Evolutionary conservation across 225 moss, liverwort and hornwort genomes (phyloP).

Genomic region (Straminergon stramineum): DNA sequence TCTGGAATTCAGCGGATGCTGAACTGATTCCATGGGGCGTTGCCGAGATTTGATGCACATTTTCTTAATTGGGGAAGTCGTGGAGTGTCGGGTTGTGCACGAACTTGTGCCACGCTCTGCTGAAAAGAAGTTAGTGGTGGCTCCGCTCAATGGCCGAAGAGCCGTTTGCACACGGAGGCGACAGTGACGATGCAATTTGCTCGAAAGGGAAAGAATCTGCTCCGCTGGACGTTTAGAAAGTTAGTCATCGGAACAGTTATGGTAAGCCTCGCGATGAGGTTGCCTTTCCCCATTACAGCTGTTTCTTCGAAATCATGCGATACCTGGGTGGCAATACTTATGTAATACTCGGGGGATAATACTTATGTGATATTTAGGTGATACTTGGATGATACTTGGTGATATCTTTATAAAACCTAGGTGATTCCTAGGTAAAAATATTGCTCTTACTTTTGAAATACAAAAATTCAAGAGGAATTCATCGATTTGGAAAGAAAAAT

Average conservation of each 20-base stretch:
- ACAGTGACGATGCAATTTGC: neutral
- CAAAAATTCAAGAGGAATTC: neutral
- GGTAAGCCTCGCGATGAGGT: neutral
- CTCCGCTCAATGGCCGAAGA: neutral
- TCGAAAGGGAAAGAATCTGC: neutral
- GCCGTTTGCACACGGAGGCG: neutral
- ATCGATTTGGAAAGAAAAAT: neutral
- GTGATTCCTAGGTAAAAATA: neutral
- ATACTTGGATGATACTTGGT: neutral
- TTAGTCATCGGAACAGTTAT: neutral
- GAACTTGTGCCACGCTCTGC: neutral
- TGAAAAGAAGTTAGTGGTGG: neutral
- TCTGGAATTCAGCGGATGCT: neutral
- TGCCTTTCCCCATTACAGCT: no score
- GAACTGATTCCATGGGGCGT: neutral
- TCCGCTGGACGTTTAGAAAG: neutral
- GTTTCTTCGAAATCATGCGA: no score
- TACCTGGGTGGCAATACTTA: no score
- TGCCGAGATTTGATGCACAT: neutral
- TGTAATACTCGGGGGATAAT: no score
- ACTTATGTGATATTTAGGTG: accelerated
- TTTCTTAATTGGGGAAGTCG: neutral
- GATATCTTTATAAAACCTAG: neutral
- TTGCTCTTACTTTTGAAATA: neutral
- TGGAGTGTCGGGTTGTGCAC: neutral